phyloP scores from a whole-genome alignment of 2,329 filamentous ascomycete species.

The Aspergillus ustus region DNA sequence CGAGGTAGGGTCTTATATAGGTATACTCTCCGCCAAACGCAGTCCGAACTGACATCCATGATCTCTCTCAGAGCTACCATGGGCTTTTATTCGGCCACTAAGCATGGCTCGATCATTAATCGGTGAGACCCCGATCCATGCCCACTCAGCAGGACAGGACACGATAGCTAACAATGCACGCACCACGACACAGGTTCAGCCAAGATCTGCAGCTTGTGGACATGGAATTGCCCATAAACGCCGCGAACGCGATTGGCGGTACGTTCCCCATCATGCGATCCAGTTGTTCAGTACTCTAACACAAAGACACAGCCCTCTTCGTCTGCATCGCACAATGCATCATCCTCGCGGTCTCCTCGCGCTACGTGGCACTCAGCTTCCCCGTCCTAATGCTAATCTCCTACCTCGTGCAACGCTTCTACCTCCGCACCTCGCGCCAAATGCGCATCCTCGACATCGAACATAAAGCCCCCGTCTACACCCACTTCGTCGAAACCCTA shows the following conservation, averaged over 20 bases:
- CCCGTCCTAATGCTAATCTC: not conserved
- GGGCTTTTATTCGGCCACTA: not conserved
- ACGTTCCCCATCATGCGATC: not conserved
- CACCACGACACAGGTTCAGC: not conserved
- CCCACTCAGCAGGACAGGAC: too few species aligned
- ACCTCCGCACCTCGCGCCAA: conserved; percentile 40
- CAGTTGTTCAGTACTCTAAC: too few species aligned
- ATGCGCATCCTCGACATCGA: conserved; percentile 59
- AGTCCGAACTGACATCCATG: not conserved
- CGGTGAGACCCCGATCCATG: not conserved
- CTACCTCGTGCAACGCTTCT: not conserved
- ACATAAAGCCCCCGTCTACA: conserved; percentile 54
- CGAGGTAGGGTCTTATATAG: not conserved
- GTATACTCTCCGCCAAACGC: too few species aligned
- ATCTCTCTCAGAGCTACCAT: not conserved
- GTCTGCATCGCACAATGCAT: not conserved
- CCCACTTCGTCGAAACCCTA: conserved; percentile 57
- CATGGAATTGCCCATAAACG: not conserved
- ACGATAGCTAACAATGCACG: too few species aligned
- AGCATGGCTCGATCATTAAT: not conserved
- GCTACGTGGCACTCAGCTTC: not conserved
- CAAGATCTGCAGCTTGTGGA: not conserved
- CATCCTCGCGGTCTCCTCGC: not conserved
- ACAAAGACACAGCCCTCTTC: not conserved
- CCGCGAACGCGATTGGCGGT: not conserved